Percentiles rank a stretch among this genome's conserved stretches.
These are phyloP conservation scores for Pythium sp. DNA, from an alignment of 352 stramenopile species.

Conservation along the genomic window DNA sequence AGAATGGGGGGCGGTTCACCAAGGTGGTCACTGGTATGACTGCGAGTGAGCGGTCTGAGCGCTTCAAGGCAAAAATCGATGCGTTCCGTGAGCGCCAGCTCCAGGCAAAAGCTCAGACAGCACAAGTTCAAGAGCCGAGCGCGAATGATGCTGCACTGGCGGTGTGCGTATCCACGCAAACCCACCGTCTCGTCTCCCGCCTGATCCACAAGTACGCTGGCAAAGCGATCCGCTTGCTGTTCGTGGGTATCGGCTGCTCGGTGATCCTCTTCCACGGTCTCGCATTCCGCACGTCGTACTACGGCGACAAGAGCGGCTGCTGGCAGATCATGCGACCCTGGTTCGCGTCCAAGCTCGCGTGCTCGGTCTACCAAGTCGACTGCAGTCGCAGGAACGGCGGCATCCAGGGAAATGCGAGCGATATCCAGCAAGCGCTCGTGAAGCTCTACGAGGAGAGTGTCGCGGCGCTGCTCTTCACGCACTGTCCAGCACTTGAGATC, in stretches of 20 bases:
- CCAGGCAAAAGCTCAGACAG: neutral
- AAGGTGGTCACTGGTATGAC: neutral
- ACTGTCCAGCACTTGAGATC: constrained; percentile 40
- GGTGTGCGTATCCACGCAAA: neutral
- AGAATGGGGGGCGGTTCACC: neutral
- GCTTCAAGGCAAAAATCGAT: constrained; percentile 14
- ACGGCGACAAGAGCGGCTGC: constrained; percentile 21
- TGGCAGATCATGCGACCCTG: constrained; percentile 26
- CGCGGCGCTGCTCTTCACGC: constrained; percentile 39
- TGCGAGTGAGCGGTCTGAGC: neutral
- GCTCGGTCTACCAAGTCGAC: constrained; percentile 35
- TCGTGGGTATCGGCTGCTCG: constrained; percentile 14
- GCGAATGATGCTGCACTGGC: neutral
- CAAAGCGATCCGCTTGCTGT: constrained; percentile 24
- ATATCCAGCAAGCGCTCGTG: constrained; percentile 12
- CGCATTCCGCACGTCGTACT: constrained; percentile 19
- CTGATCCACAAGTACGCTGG: constrained; percentile 25
- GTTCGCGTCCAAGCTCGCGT: constrained; percentile 30
- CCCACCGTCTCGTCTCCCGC: neutral
- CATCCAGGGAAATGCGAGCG: neutral
- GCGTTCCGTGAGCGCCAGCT: constrained; percentile 7
- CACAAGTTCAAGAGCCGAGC: neutral
- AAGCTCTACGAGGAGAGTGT: constrained; percentile 31
- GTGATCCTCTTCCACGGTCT: constrained; percentile 16
- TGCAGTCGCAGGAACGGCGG: constrained; percentile 22